Evolutionary conservation across 495 filamentous ascomycete genomes (phyloP).

Genomic region (Penicillium dipodomyicola): DNA sequence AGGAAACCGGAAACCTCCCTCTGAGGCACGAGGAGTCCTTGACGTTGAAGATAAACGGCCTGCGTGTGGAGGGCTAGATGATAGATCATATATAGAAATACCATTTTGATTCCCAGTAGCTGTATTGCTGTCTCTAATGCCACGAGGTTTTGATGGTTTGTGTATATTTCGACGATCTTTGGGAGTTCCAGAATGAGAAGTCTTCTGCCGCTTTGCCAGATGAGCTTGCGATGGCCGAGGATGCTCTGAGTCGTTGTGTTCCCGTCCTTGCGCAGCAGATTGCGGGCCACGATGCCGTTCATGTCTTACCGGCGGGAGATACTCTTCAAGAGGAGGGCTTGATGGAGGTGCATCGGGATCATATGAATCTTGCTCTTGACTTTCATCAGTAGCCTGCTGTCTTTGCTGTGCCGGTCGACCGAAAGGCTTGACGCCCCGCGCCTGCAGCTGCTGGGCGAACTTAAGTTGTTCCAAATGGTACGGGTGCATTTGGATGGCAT

Average conservation of each 20-base stretch:
- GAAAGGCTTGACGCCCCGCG: conserved; percentile 52
- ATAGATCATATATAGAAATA: conserved; percentile 30
- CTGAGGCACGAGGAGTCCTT: conserved; percentile 19
- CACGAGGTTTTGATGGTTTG: conserved; percentile 16
- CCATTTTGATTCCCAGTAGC: conserved; percentile 11
- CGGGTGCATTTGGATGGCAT: conserved; percentile 72
- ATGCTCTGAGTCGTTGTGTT: not conserved
- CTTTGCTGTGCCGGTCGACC: conserved; percentile 11
- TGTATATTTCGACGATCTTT: conserved; percentile 13
- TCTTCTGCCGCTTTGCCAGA: conserved; percentile 35
- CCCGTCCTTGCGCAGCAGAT: not conserved
- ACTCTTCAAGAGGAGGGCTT: conserved; percentile 34
- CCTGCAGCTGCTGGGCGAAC: conserved; percentile 57
- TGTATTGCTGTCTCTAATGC: conserved; percentile 29
- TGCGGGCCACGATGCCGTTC: conserved; percentile 11
- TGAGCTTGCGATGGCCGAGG: conserved; percentile 3
- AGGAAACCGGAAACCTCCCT: conserved; percentile 41
- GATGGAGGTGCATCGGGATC: conserved; percentile 31
- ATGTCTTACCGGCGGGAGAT: conserved; percentile 14
- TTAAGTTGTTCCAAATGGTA: conserved; percentile 65
- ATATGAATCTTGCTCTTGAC: conserved; percentile 44
- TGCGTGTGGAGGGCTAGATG: conserved; percentile 44
- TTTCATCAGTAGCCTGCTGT: conserved; percentile 50
- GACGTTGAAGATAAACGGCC: conserved; percentile 29
- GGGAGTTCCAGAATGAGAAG: conserved; percentile 24